These are phyloP conservation scores for Schizonepeta tenuifolia DNA, from an alignment of 257 asterid genomes.

Conservation along the genomic window DNA sequence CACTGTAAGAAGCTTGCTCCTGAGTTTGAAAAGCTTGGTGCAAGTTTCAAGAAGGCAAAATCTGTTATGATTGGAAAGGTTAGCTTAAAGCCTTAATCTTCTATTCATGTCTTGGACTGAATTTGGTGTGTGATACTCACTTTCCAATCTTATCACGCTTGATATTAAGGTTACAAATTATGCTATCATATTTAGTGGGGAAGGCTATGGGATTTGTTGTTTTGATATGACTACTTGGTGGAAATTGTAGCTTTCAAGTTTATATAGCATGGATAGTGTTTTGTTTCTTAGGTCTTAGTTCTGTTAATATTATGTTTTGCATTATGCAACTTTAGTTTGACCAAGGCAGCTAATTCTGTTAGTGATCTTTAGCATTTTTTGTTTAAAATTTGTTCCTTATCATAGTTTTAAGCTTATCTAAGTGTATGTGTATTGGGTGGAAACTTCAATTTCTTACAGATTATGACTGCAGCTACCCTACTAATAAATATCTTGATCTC, in stretches of 20 bases:
- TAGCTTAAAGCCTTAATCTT: slow-evolving; percentile 27
- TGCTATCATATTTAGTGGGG: too few species aligned
- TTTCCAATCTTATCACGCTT: not conserved
- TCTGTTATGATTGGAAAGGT: slow-evolving; percentile 94
- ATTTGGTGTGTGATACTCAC: not conserved
- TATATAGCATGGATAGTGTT: not conserved
- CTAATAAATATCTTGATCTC: slow-evolving; percentile 1
- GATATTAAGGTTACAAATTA: too few species aligned
- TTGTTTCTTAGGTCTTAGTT: not conserved
- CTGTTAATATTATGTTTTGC: not conserved
- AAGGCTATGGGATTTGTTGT: too few species aligned
- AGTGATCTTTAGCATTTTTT: not conserved
- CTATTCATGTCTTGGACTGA: not conserved
- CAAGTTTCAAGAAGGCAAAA: slow-evolving; percentile 91
- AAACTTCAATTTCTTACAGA: not conserved
- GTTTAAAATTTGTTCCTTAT: slow-evolving; percentile 13
- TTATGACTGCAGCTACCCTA: not conserved
- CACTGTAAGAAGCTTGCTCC: slow-evolving; percentile 99
- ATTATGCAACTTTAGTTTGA: not conserved
- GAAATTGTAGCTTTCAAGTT: not conserved
- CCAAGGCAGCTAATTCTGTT: slow-evolving; percentile 9
- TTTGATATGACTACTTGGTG: not conserved
- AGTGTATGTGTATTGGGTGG: not conserved
- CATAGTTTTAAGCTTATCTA: slow-evolving; percentile 18
- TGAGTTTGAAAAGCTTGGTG: slow-evolving; percentile 86